Base-by-base conservation (phyloP, 495 filamentous ascomycete genomes). In the Penicillium canariense region DNA sequence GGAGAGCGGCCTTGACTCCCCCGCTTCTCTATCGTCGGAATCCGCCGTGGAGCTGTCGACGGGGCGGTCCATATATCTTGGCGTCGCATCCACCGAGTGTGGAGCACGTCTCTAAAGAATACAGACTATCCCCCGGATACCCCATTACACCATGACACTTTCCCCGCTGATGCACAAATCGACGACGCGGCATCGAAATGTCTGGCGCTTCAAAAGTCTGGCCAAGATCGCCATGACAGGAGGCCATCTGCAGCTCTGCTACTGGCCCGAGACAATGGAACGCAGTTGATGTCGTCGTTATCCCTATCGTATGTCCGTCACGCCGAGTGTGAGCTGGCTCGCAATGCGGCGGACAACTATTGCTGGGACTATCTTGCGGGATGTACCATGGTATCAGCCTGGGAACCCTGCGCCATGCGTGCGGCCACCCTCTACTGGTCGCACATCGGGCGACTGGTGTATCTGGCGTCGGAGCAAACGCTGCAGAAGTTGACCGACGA, bases 351-450 rank as follows among this genome's bases (percentile, higher is more conserved):
- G 28, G 63, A 66, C 4, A 79, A 81, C 53, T 81, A 77, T 49
- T 61, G 71, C 12, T 75, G 74, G 57, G 69, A 71, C 5, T 83
- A 74, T 55, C 68, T 82, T 0, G 74, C 72, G 60, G 57, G 53
- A 9, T 81, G 78, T 53, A 81, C 80, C 2, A 63, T 81, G 22
- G 71, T 81, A 18, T 76, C 73, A 14, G 81, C 78, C 5, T 83
- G 80, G 78, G 79, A 83, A 58, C 80, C 79, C 6, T 82, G 79
- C 58, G 79, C 76, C 15, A 82, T 82, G 79, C 82, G 80, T 54
- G 70, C 69, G 47, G 68, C 65, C 12, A 72, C 70, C 10, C 68
- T 70, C 25, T 74, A 82, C 63, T 83, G 80, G 79, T 78, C 79
- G 51, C 75, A 81, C 56, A 83, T 81, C 35, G 80, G 79, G 9